Base-by-base conservation (phyloP, 345 rosid genomes). In the Cardamine chenopodiifolia region DNA sequence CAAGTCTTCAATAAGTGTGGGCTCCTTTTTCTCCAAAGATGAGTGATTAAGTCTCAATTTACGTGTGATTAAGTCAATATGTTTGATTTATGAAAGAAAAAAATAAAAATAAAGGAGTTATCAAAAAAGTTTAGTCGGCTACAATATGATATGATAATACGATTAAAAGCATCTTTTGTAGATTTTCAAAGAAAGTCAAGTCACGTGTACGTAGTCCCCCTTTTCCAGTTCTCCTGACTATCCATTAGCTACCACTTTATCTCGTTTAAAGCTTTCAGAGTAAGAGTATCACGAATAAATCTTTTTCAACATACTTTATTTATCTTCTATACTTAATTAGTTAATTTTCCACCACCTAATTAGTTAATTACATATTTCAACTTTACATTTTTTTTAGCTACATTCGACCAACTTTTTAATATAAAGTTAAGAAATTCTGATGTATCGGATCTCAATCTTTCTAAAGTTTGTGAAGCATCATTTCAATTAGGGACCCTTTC, bases 131-230 rank as follows among this genome's bases (percentile, higher is more conserved):
- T 44, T 42, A 71, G 75, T 71, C 14, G 55, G 63, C 23, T 9
- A 20, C 54, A 5, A 66, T n/a, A 60, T 48, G 32, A 74, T 74
- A 60, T 22, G 69, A 42, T 68, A 61, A 68, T 12, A 66, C 19
- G 50, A 68, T 18, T 50, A 34, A 66, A 49, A 49, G 53, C 60
- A 66, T 74, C 42, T 56, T 74, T 58, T 57, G 22, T 18, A 68
- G 70, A 76, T 76, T 22, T 76, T 52, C 7, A 12, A 66, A 39
- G 29, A 68, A 68, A 76, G 79, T 76, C 74, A 76, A 62, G 64
- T 76, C 79, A 69, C 70, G 74, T 68, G 79, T 42, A 58, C 22
- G 34, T 49, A 39, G 78, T 59, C 55, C 68, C 29, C 31, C 8
- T 29, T 35, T 75, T 53, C 35, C 37, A 52, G n/a, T 52, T 52